phyloP scores from a whole-genome alignment of 2,329 filamentous ascomycete genomes.

The Diaporthe nobilis region DNA sequence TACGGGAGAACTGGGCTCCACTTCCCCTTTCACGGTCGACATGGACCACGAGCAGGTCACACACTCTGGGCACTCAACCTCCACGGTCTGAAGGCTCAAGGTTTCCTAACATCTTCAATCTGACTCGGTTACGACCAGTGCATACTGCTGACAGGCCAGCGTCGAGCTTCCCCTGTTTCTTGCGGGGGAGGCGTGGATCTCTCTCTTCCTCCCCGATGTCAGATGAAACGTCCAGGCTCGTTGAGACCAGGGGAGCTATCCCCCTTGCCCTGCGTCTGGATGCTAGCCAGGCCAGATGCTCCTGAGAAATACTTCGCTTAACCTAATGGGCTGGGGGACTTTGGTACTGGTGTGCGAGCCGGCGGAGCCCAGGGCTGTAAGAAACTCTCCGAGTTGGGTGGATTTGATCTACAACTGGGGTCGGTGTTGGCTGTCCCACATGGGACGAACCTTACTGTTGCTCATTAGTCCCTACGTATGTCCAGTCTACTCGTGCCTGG shows the following conservation, averaged over 20 bases:
- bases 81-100: background rate
- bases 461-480: background rate
- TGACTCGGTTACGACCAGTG: background rate
- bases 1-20: background rate
- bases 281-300: background rate
- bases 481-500: too few relatives aligned
- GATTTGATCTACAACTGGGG: slow-evolving; percentile 13
- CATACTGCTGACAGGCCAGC: background rate
- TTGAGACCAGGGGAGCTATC: background rate
- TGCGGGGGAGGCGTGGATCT: background rate
- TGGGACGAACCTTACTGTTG: slow-evolving; percentile 6
- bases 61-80: background rate
- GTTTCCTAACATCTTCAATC: background rate
- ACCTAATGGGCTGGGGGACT: background rate
- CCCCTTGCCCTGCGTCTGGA: background rate
- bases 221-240: slow-evolving; percentile 8
- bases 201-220: background rate
- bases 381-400: background rate
- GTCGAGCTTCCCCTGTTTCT: background rate
- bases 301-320: background rate
- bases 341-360: background rate
- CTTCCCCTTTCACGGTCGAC: background rate
- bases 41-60: background rate
- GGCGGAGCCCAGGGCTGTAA: background rate
- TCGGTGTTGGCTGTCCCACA: background rate